These are phyloP conservation scores for Porphyrellus cyaneotinctus DNA, from an alignment of 768 basidiomycete species.

Conservation along the genomic window DNA sequence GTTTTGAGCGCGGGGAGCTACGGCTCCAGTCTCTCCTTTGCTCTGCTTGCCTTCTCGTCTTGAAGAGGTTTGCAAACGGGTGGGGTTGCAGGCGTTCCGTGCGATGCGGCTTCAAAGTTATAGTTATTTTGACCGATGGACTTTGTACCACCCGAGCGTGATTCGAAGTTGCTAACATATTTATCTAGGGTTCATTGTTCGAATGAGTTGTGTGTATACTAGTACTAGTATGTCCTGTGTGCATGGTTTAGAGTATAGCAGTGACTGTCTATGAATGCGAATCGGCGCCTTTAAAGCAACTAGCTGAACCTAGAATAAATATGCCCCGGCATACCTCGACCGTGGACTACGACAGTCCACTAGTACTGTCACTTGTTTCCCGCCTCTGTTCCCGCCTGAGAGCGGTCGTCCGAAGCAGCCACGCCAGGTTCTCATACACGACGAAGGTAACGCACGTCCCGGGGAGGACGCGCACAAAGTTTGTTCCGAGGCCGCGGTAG, in stretches of 20 bases:
- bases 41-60: constrained; percentile 22
- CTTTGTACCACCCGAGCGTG: neutral
- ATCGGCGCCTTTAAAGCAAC: neutral
- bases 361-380: neutral
- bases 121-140: constrained; percentile 32
- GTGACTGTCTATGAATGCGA: constrained; percentile 4
- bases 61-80: constrained; percentile 27
- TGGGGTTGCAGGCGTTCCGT: constrained; percentile 21
- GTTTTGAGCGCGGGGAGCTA: constrained; percentile 23
- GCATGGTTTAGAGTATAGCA: constrained; percentile 10
- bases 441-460: constrained; percentile 98
- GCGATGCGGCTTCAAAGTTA: constrained; percentile 25
- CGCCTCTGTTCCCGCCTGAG: constrained; percentile 40
- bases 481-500: constrained; percentile 93
- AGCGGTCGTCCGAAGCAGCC: constrained; percentile 69
- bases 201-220: constrained; percentile 7
- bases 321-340: neutral
- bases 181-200: neutral
- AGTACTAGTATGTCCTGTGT: neutral
- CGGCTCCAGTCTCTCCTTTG: constrained; percentile 23
- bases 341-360: neutral
- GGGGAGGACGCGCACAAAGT: constrained; percentile 89
- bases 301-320: constrained; percentile 8
- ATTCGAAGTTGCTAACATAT: constrained; percentile 5
- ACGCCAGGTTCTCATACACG: constrained; percentile 91